Conservation (phyloP, 352 stramenopile genomes). For the Pythium sp. region DNA sequence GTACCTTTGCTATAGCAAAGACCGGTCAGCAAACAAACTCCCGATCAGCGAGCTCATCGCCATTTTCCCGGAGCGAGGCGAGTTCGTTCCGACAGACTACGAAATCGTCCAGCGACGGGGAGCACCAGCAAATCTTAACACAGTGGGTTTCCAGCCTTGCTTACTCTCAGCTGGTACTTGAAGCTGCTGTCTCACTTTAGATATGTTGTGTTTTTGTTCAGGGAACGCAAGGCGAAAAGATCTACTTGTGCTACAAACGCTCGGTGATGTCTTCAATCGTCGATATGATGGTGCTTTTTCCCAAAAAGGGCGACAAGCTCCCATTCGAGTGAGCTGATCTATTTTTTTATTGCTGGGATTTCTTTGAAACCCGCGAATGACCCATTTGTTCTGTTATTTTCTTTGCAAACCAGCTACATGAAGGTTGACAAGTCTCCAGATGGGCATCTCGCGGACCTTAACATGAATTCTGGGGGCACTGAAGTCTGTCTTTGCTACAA, state of each 20-base stretch:
- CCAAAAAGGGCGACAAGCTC: constrained; percentile 79
- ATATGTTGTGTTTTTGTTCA: constrained; percentile 17
- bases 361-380: neutral
- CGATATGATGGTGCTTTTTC: constrained; percentile 71
- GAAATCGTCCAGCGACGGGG: constrained; percentile 65
- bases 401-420: constrained; percentile 45
- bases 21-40: constrained; percentile 38
- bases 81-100: constrained; percentile 77
- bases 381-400: neutral
- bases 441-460: constrained; percentile 68
- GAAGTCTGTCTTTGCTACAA: constrained; percentile 83
- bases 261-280: constrained; percentile 58
- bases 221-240: constrained; percentile 80
- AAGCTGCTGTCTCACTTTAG: neutral
- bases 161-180: neutral
- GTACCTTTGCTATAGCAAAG: constrained; percentile 68
- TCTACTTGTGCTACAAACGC: constrained; percentile 76
- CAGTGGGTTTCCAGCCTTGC: constrained; percentile 26
- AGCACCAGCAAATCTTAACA: constrained; percentile 68
- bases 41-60: constrained; percentile 77
- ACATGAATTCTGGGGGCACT: constrained; percentile 65
- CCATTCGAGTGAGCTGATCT: constrained; percentile 58
- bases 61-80: constrained; percentile 74
- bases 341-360: neutral
- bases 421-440: constrained; percentile 74